Conservation (phyloP, 495 filamentous ascomycete genomes). For the Neurospora tetrasperma region DNA sequence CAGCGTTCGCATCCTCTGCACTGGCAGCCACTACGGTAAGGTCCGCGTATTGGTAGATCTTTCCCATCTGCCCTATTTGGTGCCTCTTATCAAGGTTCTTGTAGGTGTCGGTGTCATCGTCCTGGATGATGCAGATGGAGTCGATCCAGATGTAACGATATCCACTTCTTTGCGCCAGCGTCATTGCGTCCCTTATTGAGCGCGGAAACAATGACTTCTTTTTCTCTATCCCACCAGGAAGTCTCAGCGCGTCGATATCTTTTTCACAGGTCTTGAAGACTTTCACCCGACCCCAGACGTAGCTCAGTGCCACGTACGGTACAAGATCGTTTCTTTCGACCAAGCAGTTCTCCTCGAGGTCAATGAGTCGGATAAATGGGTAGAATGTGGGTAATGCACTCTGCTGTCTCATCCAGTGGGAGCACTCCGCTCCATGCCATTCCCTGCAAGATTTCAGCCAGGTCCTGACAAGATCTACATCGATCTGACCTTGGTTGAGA, state of each 20-base stretch:
- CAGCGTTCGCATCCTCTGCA: not conserved
- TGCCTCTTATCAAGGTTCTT: conserved; percentile 6
- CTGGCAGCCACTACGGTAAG: conserved; percentile 1
- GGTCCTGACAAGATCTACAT: not conserved
- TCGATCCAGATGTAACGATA: conserved; percentile 16
- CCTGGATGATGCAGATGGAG: conserved; percentile 23
- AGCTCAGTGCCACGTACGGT: not conserved
- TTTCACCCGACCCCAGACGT: not conserved
- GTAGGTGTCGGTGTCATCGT: conserved; percentile 11
- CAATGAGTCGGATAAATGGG: not conserved
- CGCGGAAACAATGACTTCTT: not conserved
- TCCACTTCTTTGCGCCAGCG: not conserved
- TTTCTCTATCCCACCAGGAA: not conserved
- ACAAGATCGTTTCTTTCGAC: not conserved
- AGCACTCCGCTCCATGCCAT: not conserved
- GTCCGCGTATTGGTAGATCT: not conserved
- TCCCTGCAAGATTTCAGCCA: not conserved
- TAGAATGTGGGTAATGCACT: not conserved
- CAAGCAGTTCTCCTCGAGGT: not conserved
- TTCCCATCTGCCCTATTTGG: conserved; percentile 19
- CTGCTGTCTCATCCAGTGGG: not conserved
- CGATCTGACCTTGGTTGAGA: not conserved
- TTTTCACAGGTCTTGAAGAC: not conserved
- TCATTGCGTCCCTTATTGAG: not conserved
- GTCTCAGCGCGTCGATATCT: not conserved